Conservation (phyloP, 148 eudicot genomes). For the Rhododendron kiyosumense region DNA sequence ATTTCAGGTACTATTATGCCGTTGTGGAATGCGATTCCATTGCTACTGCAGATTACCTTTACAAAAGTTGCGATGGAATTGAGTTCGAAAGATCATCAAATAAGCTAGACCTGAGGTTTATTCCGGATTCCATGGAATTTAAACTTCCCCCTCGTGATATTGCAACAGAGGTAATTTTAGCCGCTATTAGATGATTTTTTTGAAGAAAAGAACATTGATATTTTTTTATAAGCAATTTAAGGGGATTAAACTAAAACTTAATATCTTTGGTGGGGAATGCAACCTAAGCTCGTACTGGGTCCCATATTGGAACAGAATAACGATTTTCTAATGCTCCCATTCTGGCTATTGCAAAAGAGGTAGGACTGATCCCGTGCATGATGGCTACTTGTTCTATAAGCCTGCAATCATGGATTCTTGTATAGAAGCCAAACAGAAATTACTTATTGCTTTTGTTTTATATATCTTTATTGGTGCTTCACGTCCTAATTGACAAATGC, state of each 20-base stretch:
- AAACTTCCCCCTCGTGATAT: constrained; percentile 83
- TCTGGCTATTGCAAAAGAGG: background rate
- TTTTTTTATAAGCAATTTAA: background rate
- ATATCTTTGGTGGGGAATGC: background rate
- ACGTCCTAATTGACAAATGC: background rate
- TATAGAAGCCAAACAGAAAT: background rate
- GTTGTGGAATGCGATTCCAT: constrained; percentile 89
- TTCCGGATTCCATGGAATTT: constrained; percentile 88
- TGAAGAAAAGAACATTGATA: background rate
- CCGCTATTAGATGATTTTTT: background rate
- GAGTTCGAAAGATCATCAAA: constrained; percentile 93
- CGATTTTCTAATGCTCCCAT: background rate
- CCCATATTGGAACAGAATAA: background rate
- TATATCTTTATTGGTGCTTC: background rate
- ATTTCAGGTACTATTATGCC: constrained; percentile 78
- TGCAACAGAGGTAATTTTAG: constrained; percentile 66
- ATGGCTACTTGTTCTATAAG: background rate
- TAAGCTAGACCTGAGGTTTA: constrained; percentile 87
- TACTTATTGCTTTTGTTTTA: background rate
- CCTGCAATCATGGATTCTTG: background rate
- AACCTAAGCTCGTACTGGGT: background rate
- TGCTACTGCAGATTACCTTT: constrained; percentile 88
- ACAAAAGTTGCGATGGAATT: constrained; percentile 80
- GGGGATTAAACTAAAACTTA: background rate
- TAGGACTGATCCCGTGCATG: background rate